phyloP scores from a whole-genome alignment of 495 filamentous ascomycete species.

The Penicillium maclennaniae region DNA sequence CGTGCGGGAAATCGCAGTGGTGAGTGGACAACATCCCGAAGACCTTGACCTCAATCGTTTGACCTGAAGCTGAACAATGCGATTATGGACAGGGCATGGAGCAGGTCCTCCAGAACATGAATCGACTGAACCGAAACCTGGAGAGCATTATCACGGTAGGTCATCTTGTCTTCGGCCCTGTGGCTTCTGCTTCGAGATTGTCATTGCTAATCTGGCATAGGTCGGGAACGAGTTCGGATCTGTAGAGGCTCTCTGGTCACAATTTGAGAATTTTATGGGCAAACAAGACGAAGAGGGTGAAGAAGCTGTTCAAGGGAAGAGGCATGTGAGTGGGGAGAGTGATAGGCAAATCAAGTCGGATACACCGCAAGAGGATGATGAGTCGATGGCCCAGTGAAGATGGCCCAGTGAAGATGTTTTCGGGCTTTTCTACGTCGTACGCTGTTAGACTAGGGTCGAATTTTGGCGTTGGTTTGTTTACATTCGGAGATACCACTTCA shows the following conservation, averaged over 20 bases:
- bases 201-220: slow-evolving; percentile 33
- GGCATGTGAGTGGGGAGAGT: slow-evolving; percentile 28
- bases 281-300: slow-evolving; percentile 56
- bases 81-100: slow-evolving; percentile 69
- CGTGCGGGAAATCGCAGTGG: slow-evolving; percentile 73
- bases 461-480: not conserved
- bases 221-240: slow-evolving; percentile 97
- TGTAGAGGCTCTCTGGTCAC: slow-evolving; percentile 93
- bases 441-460: not conserved
- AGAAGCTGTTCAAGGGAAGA: slow-evolving; percentile 21
- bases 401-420: slow-evolving; percentile 8
- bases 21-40: slow-evolving; percentile 36
- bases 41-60: not conserved
- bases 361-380: slow-evolving; percentile 17
- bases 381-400: slow-evolving; percentile 4
- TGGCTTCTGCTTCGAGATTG: not conserved
- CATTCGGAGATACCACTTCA: slow-evolving; percentile 18
- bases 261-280: slow-evolving; percentile 95
- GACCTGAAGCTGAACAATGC: not conserved
- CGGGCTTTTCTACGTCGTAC: too few species aligned
- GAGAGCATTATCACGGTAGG: slow-evolving; percentile 87
- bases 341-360: slow-evolving; percentile 17
- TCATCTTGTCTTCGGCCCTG: not conserved
- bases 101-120: slow-evolving; percentile 91
- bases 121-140: slow-evolving; percentile 85